phyloP scores from a whole-genome alignment of 306 rosid genomes.

The Albizia julibrissin region DNA sequence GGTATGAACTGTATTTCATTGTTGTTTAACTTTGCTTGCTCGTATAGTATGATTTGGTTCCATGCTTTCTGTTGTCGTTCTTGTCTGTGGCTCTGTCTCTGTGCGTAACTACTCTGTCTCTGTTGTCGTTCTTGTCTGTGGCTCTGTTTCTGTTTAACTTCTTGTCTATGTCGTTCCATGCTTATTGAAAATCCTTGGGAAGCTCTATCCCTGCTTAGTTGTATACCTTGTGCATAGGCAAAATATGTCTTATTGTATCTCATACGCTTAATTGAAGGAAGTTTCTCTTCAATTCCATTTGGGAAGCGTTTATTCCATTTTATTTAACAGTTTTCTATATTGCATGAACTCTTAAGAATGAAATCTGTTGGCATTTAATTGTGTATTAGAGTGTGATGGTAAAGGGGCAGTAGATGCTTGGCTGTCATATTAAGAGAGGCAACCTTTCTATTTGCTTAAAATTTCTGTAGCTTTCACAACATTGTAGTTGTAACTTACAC shows the following conservation, averaged over 20 bases:
- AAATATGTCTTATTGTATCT: not conserved
- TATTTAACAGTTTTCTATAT: not conserved
- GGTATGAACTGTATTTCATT: no score
- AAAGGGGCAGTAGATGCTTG: not conserved
- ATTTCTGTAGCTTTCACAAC: conserved; percentile 33
- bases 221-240: not conserved
- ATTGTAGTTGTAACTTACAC: conserved; percentile 21
- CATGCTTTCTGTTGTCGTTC: no score
- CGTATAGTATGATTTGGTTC: no score
- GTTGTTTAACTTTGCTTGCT: no score
- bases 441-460: not conserved
- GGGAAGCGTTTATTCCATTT: not conserved
- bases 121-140: no score
- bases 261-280: not conserved
- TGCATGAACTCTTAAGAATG: not conserved
- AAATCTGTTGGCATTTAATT: conserved; percentile 24
- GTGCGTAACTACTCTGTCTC: no score
- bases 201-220: no score
- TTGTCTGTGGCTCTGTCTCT: no score
- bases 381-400: conserved; percentile 7
- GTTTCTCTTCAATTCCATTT: not conserved
- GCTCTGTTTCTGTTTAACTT: no score
- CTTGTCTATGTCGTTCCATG: no score
- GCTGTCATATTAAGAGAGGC: not conserved
- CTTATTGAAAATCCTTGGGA: no score